Evolutionary conservation across 225 moss, liverwort and hornwort genomes (phyloP).

Genomic region (Straminergon stramineum): DNA sequence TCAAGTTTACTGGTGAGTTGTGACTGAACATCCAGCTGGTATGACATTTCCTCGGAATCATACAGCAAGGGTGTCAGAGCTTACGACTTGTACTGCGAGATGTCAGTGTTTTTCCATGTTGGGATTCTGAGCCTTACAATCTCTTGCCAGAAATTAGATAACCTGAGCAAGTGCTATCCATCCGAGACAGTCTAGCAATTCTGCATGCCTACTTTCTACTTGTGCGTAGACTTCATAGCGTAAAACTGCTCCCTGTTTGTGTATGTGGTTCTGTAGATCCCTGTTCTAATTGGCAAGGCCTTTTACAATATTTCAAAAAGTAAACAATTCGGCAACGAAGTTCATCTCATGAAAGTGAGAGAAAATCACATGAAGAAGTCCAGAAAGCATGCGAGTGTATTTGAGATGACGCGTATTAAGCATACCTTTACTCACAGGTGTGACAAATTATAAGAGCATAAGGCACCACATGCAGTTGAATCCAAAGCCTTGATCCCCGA

Average conservation of each 20-base stretch:
- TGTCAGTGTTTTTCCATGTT: background rate
- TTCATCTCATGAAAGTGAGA: background rate
- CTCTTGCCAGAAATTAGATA: background rate
- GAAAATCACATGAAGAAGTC: background rate
- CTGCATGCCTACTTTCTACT: background rate
- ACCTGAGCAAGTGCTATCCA: background rate
- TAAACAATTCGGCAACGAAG: background rate
- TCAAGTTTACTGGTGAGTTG: constrained; percentile 68
- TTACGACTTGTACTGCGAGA: background rate
- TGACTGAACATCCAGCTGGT: background rate
- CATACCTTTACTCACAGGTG: background rate
- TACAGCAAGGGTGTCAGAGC: background rate
- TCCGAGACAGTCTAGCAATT: background rate
- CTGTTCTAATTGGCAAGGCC: background rate
- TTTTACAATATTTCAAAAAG: background rate
- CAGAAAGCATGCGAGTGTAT: background rate
- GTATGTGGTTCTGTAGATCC: background rate
- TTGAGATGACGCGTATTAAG: background rate
- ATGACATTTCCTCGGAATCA: background rate
- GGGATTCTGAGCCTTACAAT: background rate
- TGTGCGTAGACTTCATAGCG: background rate
- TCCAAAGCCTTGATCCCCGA: background rate
- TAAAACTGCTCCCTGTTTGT: background rate
- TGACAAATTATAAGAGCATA: background rate
- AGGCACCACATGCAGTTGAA: background rate